Base-by-base conservation (phyloP, 139 green algal species). In the Tetradesmus lagerheimii region DNA sequence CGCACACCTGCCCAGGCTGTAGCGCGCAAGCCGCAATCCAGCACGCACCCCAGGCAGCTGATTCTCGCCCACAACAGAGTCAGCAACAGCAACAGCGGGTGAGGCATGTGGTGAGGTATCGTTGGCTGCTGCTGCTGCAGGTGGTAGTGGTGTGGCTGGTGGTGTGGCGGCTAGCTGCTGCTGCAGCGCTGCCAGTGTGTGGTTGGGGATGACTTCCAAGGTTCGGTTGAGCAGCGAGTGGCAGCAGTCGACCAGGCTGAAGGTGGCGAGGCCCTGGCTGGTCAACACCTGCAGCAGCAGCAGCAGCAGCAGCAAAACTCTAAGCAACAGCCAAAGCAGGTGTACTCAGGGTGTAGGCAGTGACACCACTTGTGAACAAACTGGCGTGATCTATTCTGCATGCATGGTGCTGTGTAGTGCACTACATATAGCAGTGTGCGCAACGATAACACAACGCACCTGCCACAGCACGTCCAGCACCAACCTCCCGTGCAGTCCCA, bases 211-310 rank as follows among this genome's bases (percentile, higher is more conserved):
- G 6, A 97, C 94, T 91, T 97, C 95, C 57, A 97, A 67, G 11
- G 92, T 94, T 25, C 85, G 34, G 16, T 88, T 89, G 71, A 98
- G 91, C 79, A 98, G 91, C 2, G 80, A 92, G 79, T 96, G 92
- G 4, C 83, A 85, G 90, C 95, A 97, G 91, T 98, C 96, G 27
- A 91, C 91, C 78, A 97, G 90, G 20, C 83, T 96, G 91, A 98
- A 98, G 78, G 93, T 96, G 25, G 94, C 92, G 67, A 98, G 93
- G 27, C 89, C 94, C 84, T 96, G 92, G 0, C 66, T 43, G 3
- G 94, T 96, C 37, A 98, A 87, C 23, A 97, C 91, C 92, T 95
- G 82, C 35, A 66, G 4, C 64, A 66, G 16, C 27, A 39, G 39
- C 83, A 57, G 37, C 35, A 35, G 25, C 31, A 47, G 81, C 50